Percentiles rank a stretch among this genome's conserved stretches.
phyloP scores from a whole-genome alignment of 495 filamentous ascomycete species.

The Tuber indicum region DNA sequence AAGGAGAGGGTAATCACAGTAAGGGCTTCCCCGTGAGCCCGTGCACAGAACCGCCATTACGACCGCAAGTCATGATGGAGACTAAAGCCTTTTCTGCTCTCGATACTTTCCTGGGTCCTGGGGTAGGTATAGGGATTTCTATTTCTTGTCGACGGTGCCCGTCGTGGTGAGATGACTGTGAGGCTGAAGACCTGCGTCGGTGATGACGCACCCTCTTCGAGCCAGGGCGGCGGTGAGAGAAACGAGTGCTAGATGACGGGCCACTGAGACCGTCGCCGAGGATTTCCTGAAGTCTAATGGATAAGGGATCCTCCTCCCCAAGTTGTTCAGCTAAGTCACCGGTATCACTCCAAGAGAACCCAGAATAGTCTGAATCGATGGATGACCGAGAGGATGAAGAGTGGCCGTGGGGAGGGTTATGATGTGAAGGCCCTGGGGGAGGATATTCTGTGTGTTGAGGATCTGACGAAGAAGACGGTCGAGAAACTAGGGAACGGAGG shows the following conservation, averaged over 20 bases:
- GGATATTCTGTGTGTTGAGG: conserved; percentile 42
- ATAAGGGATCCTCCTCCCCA: conserved; percentile 71
- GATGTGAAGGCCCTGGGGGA: conserved; percentile 27
- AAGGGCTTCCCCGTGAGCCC: conserved; percentile 93
- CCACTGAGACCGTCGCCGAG: conserved; percentile 55
- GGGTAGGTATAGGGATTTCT: conserved; percentile 58
- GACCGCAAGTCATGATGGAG: conserved; percentile 73
- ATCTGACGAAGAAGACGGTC: conserved; percentile 44
- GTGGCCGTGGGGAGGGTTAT: conserved; percentile 42
- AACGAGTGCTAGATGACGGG: conserved; percentile 26
- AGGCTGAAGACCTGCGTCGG: conserved; percentile 27
- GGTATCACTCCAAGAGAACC: conserved; percentile 84
- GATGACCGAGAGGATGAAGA: conserved; percentile 42
- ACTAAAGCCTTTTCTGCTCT: conserved; percentile 62
- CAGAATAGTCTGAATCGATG: conserved; percentile 56
- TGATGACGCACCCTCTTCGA: conserved; percentile 17
- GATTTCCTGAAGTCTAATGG: conserved; percentile 56
- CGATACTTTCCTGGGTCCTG: conserved; percentile 56
- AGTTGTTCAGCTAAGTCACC: conserved; percentile 90
- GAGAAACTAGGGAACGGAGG: conserved; percentile 52
- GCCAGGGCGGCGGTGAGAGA: conserved; percentile 26
- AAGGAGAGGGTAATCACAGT: conserved; percentile 53
- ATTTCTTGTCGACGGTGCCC: conserved; percentile 21
- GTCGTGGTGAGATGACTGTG: conserved; percentile 23
- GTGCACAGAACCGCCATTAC: conserved; percentile 62